Evolutionary conservation across 805 yeast genomes (phyloP), one percentile per base, ranked within the genome.

Genomic region (Hemisphaericaspora nanyangensis): DNA sequence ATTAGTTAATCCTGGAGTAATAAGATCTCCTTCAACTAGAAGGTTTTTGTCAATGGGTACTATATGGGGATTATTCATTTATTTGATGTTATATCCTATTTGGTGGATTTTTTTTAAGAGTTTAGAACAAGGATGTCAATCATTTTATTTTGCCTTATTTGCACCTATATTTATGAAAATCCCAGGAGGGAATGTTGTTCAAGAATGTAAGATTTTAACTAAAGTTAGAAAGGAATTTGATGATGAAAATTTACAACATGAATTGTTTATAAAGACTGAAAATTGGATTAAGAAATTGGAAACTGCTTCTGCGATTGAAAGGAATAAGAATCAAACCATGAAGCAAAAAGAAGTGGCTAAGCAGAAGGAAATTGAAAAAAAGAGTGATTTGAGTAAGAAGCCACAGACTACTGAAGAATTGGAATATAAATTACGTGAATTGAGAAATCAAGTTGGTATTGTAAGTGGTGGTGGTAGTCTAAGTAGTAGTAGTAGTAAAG

Each of bases 1-100:
- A 42, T 54, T 88, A 39, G 93, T 86, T 5, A 93, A 93, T 54
- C 98, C 99, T 0, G 99, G 99, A 1, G 50, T 90, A 26, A 85
- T 87, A 84, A 74, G 98, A 49, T 80, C 95, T 2, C 86, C 95
- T 2, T 79, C 95, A 18, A 81, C 91, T 29, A 79, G 93, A 49
- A 74, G 96, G 40, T 77, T 82, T 26, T 42, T 88, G 5, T 79
- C 93, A 15, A 74, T 85, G 63, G 97, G 98, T 1, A 69, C 86
- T 0, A 49, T 91, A 3, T 50, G 69, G 48, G 82, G 87, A 3
- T 44, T 89, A 4, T 7, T 87, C 0, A 5, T 70, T 17, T 81
- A 91, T 54, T 44, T 89, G 22, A 6, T 89, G 3, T 40, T 83
- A 31, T 85, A 82, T 66, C 99, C 99, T 7, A 36, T 93, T 0